phyloP scores from a whole-genome alignment of 164 flowering plant genomes.

The Magnolia sinica region DNA sequence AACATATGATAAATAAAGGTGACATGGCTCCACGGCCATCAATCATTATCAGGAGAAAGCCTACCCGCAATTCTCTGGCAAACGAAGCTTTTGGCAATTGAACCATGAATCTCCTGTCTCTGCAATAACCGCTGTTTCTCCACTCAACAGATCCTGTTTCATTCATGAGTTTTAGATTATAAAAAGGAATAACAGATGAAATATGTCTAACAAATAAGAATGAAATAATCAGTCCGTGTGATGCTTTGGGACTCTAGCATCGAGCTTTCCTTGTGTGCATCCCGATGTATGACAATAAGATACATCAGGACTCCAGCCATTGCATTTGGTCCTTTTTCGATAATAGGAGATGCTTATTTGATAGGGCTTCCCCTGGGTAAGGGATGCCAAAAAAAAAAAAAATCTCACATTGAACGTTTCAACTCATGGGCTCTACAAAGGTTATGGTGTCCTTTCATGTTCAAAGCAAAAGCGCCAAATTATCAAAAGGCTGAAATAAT shows the following conservation, averaged over 20 bases:
- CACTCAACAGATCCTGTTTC: conserved; percentile 53
- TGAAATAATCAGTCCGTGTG: background rate
- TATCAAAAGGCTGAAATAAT: too few species aligned
- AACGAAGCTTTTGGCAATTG: conserved; percentile 74
- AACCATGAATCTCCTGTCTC: conserved; percentile 97
- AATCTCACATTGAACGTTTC: too few species aligned
- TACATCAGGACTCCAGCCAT: too few species aligned
- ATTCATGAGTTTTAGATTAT: background rate
- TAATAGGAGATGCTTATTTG: too few species aligned
- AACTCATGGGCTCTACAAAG: too few species aligned
- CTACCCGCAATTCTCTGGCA: conserved; percentile 84
- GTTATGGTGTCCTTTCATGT: too few species aligned
- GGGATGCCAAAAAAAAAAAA: too few species aligned
- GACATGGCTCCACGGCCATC: background rate
- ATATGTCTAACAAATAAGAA: background rate
- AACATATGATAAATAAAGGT: background rate
- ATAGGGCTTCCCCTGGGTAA: too few species aligned
- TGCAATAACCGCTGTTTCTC: conserved; percentile 68
- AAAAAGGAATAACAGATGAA: background rate
- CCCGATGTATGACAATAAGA: too few species aligned
- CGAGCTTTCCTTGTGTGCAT: too few species aligned
- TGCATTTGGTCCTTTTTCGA: too few species aligned
- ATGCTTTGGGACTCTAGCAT: background rate
- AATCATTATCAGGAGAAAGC: background rate
- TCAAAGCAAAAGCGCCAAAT: too few species aligned